A percentile compares a stretch with the other conserved stretches of the same genome.
These are phyloP conservation scores for Marchantia polymorpha DNA, from an alignment of 225 moss, liverwort and hornwort species.

Conservation along the genomic window DNA sequence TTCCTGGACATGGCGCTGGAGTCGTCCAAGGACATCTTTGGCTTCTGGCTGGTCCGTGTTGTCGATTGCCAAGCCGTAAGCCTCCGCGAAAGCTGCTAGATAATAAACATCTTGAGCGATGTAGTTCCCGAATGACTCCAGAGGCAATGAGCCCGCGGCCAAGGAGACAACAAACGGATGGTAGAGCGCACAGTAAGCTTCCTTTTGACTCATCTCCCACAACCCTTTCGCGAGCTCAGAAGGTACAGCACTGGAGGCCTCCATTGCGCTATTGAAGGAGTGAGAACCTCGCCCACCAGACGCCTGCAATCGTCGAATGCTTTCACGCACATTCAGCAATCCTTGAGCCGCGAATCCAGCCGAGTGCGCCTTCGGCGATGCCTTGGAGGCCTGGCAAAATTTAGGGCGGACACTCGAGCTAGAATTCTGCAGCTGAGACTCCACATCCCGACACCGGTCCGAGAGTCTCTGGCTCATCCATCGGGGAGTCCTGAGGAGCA, in stretches of 20 bases:
- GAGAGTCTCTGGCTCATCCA: constrained; percentile 4
- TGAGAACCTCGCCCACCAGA: not conserved
- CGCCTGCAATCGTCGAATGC: not conserved
- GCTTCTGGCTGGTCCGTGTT: constrained; percentile 63
- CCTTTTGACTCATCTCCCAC: constrained; percentile 58
- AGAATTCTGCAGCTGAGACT: not conserved
- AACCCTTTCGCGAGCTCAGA: constrained; percentile 45
- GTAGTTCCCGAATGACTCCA: constrained; percentile 54
- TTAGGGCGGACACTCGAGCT: not conserved
- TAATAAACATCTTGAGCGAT: constrained; percentile 84
- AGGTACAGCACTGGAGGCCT: constrained; percentile 2
- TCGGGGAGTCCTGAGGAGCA: constrained; percentile 15
- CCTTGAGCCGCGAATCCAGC: not conserved
- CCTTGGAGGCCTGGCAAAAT: not conserved
- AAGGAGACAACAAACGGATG: constrained; percentile 84
- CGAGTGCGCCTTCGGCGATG: not conserved
- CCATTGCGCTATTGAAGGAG: not conserved
- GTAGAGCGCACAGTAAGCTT: constrained; percentile 72
- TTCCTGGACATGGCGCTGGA: constrained; percentile 53
- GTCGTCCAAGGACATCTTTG: constrained; percentile 45
- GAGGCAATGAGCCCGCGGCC: constrained; percentile 61
- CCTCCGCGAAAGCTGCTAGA: constrained; percentile 63
- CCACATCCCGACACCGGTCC: not conserved
- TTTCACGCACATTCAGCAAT: not conserved
- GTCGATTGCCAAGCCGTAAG: constrained; percentile 67